Conservation (phyloP, 106 monocot genomes). For the Phalaenopsis aphrodite region DNA sequence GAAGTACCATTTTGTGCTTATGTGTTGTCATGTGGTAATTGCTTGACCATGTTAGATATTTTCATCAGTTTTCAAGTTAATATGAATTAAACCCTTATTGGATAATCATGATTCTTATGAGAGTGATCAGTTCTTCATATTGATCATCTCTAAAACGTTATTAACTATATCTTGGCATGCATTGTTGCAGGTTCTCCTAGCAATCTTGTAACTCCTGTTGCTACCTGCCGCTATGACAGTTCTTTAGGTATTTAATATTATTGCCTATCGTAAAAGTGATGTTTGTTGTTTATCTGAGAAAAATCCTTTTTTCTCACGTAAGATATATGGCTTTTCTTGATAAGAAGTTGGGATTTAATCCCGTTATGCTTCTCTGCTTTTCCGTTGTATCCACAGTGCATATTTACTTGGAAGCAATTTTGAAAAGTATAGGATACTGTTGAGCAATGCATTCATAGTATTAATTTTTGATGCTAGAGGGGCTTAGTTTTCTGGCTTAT, state of each 20-base stretch:
- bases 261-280: background rate
- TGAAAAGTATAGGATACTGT: background rate
- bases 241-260: constrained; percentile 52
- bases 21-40: background rate
- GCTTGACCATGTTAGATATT: background rate
- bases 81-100: background rate
- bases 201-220: constrained; percentile 47
- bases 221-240: constrained; percentile 85
- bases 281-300: background rate
- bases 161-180: background rate
- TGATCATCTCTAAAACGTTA: background rate
- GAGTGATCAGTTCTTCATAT: background rate
- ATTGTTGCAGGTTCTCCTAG: constrained; percentile 57
- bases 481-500: background rate
- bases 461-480: background rate
- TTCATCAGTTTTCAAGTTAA: background rate
- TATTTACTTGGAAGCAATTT: background rate
- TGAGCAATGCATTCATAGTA: background rate
- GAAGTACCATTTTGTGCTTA: background rate
- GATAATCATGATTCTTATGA: background rate
- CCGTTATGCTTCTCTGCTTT: background rate
- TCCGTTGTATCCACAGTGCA: background rate
- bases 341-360: background rate
- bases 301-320: background rate
- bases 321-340: background rate